Evolutionary conservation across 768 basidiomycete genomes (phyloP), one percentile per base, ranked within the genome.

Genomic region (Lactarius sanguifluus): DNA sequence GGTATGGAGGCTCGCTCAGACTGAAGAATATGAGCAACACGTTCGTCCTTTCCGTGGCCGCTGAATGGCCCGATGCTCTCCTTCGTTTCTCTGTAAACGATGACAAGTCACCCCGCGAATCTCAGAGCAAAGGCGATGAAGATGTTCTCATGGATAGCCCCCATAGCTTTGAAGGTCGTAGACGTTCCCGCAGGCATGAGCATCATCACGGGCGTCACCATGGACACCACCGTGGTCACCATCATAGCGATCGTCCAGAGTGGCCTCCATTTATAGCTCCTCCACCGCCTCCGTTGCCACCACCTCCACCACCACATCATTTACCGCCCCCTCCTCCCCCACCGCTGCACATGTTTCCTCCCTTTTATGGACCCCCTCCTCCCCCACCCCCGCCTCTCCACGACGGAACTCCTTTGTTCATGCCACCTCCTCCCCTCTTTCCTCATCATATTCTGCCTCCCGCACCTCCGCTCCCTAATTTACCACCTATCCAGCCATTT

Each of bases 81-180:
- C 77, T 92, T 36, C 83, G 83, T 72, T 88, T 92, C 76, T 78
- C 81, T 23, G 79, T 92, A 20, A 78, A 79, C 63, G 87, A 90
- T 68, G 82, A 89, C 65, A 83, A 81, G 71, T 78, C 76, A 12
- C 75, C 69, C 32, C 65, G 40, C 45, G 69, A 67, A 45, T 25
- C 54, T 25, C 60, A 59, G 28, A 45, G 32, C 3, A 56, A 64
- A 20, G 58, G 36, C 5, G 62, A 43, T n/a, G 57, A 64, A 18
- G 66, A 60, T 36, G 20, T 56, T 36, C 9, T 12, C 2, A 64
- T 64, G 52, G 52, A 56, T 47, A 32, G 43, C 13, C 8, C n/a
- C 2, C 32, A 43, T 34, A 16, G 30, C 50, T 13, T 28, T 3
- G 61, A 62, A 3, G 57, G 32, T 23, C 61, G 40, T 13, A 54